phyloP scores from a whole-genome alignment of 1,139 yeast species.

The Kodamaea ohmeri region DNA sequence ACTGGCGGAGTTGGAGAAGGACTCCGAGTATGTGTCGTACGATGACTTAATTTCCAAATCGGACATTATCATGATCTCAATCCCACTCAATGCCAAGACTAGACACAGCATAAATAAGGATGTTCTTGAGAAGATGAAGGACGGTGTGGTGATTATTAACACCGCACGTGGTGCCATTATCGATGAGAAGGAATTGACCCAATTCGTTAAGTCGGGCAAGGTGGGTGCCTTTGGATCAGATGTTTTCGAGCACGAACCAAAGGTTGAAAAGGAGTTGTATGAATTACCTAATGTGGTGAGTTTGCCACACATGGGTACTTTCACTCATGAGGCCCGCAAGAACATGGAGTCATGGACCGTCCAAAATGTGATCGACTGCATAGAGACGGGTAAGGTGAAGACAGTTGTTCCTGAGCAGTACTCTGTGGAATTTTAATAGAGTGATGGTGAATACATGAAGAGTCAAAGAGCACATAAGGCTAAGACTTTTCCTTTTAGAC shows the following conservation, averaged over 20 bases:
- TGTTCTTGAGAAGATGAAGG: conserved; percentile 56
- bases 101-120: conserved; percentile 55
- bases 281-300: conserved; percentile 57
- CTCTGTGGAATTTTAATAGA: conserved; percentile 8
- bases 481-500: background rate
- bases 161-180: conserved; percentile 77
- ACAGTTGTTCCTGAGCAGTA: conserved; percentile 68
- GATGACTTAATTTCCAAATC: conserved; percentile 54
- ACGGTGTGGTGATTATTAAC: conserved; percentile 61
- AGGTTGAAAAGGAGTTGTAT: conserved; percentile 56
- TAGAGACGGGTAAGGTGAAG: conserved; percentile 59
- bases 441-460: background rate
- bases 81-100: conserved; percentile 62
- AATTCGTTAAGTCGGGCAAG: conserved; percentile 64
- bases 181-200: conserved; percentile 61
- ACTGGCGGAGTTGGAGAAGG: conserved; percentile 53
- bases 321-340: conserved; percentile 54
- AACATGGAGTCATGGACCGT: conserved; percentile 59
- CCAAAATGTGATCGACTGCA: conserved; percentile 41
- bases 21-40: conserved; percentile 52
- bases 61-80: conserved; percentile 60
- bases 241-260: conserved; percentile 83
- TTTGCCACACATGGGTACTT: conserved; percentile 84
- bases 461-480: background rate
- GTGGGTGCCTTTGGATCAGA: conserved; percentile 76